Percentiles rank a stretch among this genome's conserved stretches.
These are phyloP conservation scores for Colletotrichum sp. DNA, from an alignment of 2,329 filamentous ascomycete species.

Conservation along the genomic window DNA sequence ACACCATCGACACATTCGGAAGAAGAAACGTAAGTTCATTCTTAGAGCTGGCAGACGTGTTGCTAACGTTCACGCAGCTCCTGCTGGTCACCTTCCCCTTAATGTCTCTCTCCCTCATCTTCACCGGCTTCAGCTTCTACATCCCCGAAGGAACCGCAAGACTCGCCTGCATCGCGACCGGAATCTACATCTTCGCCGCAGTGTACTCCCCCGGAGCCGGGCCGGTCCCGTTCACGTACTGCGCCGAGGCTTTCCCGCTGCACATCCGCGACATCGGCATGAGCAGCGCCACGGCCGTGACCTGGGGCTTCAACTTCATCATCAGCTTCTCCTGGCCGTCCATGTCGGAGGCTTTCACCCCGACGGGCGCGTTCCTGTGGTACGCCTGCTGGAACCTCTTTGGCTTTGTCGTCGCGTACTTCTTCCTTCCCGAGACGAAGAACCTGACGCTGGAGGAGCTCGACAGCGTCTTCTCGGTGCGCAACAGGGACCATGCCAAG, in stretches of 20 bases:
- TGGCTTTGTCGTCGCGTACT: slow-evolving; percentile 36
- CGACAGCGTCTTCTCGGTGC: slow-evolving; percentile 35
- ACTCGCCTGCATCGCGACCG: slow-evolving; percentile 38
- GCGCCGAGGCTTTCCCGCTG: slow-evolving; percentile 62
- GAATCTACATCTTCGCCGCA: slow-evolving; percentile 45
- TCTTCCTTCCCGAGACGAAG: slow-evolving; percentile 40
- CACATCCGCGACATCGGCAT: slow-evolving; percentile 62
- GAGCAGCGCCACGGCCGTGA: slow-evolving; percentile 45
- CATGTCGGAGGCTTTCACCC: slow-evolving; percentile 25
- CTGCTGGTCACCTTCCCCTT: slow-evolving; percentile 63
- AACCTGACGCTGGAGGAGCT: slow-evolving; percentile 38
- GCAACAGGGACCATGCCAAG: slow-evolving; percentile 31
- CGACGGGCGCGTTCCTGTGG: slow-evolving; percentile 42
- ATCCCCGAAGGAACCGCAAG: slow-evolving; percentile 32
- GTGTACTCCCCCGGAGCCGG: slow-evolving; percentile 57
- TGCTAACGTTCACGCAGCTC: not conserved
- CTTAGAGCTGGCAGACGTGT: rapidly evolving
- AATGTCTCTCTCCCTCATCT: slow-evolving; percentile 60
- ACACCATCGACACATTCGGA: slow-evolving; percentile 64
- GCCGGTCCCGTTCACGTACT: slow-evolving; percentile 65
- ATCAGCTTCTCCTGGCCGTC: slow-evolving; percentile 39
- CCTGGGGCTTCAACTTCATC: slow-evolving; percentile 45
- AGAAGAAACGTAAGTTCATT: slow-evolving; percentile 50
- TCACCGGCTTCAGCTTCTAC: slow-evolving; percentile 55
- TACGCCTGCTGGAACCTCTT: slow-evolving; percentile 42